These are phyloP conservation scores for Crucibulum laeve DNA, from an alignment of 768 basidiomycete species.

Conservation along the genomic window DNA sequence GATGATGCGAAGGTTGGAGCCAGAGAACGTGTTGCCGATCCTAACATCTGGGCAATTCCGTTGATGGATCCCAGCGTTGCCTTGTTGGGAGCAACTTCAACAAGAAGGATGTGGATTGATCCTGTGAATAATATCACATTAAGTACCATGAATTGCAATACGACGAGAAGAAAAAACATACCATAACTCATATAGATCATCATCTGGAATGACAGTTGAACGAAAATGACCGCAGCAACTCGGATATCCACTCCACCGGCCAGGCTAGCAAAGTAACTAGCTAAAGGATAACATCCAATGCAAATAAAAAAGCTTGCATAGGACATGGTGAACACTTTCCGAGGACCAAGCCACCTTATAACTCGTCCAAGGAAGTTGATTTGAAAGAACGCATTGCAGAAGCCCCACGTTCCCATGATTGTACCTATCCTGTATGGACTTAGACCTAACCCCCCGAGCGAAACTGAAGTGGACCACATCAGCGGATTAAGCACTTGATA, in stretches of 20 bases:
- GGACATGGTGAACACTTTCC: slow-evolving; percentile 39
- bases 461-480: slow-evolving; percentile 53
- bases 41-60: slow-evolving; percentile 29
- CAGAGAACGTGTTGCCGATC: slow-evolving; percentile 27
- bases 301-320: slow-evolving; percentile 18
- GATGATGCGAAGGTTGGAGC: slow-evolving; percentile 36
- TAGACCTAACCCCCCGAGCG: slow-evolving; percentile 63
- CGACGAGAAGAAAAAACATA: slow-evolving; percentile 2
- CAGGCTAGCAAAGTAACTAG: slow-evolving; percentile 26
- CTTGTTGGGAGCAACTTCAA: slow-evolving; percentile 34
- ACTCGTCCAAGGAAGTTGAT: slow-evolving; percentile 45
- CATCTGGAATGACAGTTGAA: slow-evolving; percentile 25
- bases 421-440: slow-evolving; percentile 58
- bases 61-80: slow-evolving; percentile 41
- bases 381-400: slow-evolving; percentile 49
- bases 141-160: too few relatives aligned
- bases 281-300: slow-evolving; percentile 27
- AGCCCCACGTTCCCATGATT: slow-evolving; percentile 44
- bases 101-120: slow-evolving; percentile 41
- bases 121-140: slow-evolving; percentile 26
- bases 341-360: slow-evolving; percentile 51
- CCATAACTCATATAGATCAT: slow-evolving; percentile 25
- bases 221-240: slow-evolving; percentile 23
- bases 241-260: slow-evolving; percentile 26
- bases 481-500: slow-evolving; percentile 33